Conservation (phyloP, 306 rosid genomes). For the Cucurbita ficifolia region DNA sequence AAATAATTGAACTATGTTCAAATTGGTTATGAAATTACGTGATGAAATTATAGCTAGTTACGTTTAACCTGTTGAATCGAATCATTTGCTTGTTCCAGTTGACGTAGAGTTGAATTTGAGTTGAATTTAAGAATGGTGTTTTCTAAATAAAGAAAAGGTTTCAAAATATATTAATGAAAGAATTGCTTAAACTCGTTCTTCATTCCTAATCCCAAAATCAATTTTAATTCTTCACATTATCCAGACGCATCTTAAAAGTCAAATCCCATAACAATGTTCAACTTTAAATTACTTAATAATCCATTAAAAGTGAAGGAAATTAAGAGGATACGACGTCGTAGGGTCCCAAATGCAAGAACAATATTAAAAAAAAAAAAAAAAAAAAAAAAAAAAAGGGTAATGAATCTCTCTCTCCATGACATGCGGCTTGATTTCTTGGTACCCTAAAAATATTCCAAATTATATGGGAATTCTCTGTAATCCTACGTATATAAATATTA, state of each 20-base stretch:
- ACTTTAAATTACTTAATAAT: background rate
- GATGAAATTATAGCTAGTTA: too few relatives aligned
- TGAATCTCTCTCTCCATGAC: constrained; percentile 12
- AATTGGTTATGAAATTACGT: too few relatives aligned
- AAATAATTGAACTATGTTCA: too few relatives aligned
- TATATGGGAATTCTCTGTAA: background rate
- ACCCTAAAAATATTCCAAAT: background rate
- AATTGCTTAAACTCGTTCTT: background rate
- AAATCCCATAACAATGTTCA: background rate
- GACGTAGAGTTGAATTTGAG: background rate
- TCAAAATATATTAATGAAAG: background rate
- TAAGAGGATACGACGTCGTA: background rate
- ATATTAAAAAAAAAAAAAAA: too few relatives aligned
- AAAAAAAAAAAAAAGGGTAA: background rate
- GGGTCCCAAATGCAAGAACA: background rate
- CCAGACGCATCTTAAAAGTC: background rate
- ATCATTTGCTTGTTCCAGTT: background rate
- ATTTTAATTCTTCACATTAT: background rate
- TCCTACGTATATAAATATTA: background rate
- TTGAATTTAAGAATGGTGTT: background rate
- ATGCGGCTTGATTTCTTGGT: constrained; percentile 3
- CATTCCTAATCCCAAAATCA: background rate
- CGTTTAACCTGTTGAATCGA: too few relatives aligned
- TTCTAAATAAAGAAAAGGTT: background rate
- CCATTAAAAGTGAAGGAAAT: background rate